These are phyloP conservation scores for Inonotus obliquus DNA, from an alignment of 1,284 basidiomycete genomes.

Conservation along the genomic window DNA sequence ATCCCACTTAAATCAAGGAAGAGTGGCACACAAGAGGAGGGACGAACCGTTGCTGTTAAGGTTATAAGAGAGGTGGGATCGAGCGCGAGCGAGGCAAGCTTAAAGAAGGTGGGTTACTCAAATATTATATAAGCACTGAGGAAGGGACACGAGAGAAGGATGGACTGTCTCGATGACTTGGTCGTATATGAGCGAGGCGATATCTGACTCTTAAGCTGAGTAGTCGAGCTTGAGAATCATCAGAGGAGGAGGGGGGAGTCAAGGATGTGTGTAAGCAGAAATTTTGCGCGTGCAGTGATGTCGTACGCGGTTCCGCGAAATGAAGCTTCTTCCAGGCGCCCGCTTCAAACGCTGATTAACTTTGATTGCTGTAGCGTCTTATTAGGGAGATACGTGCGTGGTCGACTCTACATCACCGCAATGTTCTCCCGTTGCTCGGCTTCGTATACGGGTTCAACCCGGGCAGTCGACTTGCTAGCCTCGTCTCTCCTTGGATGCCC, in stretches of 20 bases:
- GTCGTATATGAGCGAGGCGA: neutral
- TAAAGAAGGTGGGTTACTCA: constrained; percentile 8
- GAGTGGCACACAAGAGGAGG: neutral
- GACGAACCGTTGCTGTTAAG: constrained; percentile 14
- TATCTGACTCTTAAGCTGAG: neutral
- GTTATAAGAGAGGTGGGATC: constrained; percentile 13
- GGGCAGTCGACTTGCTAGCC: constrained; percentile 8
- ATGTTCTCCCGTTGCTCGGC: constrained; percentile 15
- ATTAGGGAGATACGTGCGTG: constrained; percentile 14
- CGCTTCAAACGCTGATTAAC: neutral
- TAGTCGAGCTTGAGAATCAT: neutral
- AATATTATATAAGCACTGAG: neutral
- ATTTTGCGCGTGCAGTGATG: neutral
- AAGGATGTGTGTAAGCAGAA: neutral
- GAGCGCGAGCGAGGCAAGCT: neutral
- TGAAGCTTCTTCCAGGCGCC: neutral
- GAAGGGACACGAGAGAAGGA: neutral
- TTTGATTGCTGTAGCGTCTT: neutral
- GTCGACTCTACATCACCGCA: constrained; percentile 14
- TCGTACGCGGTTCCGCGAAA: neutral
- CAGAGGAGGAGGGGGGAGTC: neutral
- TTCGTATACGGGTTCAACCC: constrained; percentile 15
- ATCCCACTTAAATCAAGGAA: neutral
- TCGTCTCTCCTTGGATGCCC: constrained; percentile 19
- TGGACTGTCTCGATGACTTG: neutral